phyloP scores from a whole-genome alignment of 768 basidiomycete genomes.

The Tylopilus sp. region DNA sequence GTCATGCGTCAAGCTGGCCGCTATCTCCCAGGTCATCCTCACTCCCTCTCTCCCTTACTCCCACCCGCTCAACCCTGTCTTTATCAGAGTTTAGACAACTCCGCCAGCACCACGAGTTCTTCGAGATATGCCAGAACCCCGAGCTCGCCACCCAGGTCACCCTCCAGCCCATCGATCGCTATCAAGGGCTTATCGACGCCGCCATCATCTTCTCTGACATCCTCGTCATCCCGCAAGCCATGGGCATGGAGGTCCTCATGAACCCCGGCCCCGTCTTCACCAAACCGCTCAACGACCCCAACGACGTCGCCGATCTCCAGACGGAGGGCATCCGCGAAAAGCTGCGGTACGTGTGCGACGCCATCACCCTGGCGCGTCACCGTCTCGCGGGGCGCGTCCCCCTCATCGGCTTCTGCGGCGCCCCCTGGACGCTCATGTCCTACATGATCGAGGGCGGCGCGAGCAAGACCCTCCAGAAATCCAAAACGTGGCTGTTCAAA shows the following conservation, averaged over 20 bases:
- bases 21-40: slow-evolving; percentile 77
- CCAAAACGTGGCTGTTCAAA: slow-evolving; percentile 93
- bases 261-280: slow-evolving; percentile 90
- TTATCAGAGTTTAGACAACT: slow-evolving; percentile 81
- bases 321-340: slow-evolving; percentile 79
- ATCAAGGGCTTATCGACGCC: slow-evolving; percentile 84
- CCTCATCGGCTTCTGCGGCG: slow-evolving; percentile 95
- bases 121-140: slow-evolving; percentile 93
- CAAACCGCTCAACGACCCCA: slow-evolving; percentile 74
- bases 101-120: slow-evolving; percentile 86
- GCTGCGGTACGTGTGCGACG: slow-evolving; percentile 89
- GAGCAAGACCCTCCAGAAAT: slow-evolving; percentile 85
- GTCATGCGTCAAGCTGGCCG: slow-evolving; percentile 97
- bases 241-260: slow-evolving; percentile 96
- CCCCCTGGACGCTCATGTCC: slow-evolving; percentile 96
- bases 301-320: slow-evolving; percentile 61
- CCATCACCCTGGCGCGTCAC: slow-evolving; percentile 80
- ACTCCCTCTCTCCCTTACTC: background rate
- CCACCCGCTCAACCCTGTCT: background rate
- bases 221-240: slow-evolving; percentile 94
- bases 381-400: slow-evolving; percentile 86
- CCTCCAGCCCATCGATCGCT: slow-evolving; percentile 89
- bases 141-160: slow-evolving; percentile 85
- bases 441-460: slow-evolving; percentile 99
- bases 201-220: slow-evolving; percentile 99